phyloP scores from a whole-genome alignment of 129 eudicot genomes.

The Daucus carota region DH1_v3.0 NC_030386.2:3475001-3475500 shows the following conservation, averaged over 20 bases:
- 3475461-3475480: constrained; percentile 1
- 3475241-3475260: neutral
- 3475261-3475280: neutral
- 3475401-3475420: neutral
- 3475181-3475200: too few relatives aligned
- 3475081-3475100: too few relatives aligned
- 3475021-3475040: neutral
- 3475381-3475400: neutral
- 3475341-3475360: neutral
- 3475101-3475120: neutral
- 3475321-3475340: neutral
- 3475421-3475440: constrained; percentile 1
- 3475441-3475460: neutral
- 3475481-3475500: neutral
- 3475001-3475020: neutral
- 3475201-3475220: too few relatives aligned
- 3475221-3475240: too few relatives aligned
- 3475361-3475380: neutral
- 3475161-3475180: neutral
- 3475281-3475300: neutral
- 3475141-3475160: neutral
- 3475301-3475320: neutral
- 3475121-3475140: neutral
- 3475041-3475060: neutral
- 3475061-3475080: neutral